A percentile compares a stretch with the other conserved stretches of the same genome.
Evolutionary conservation across 495 filamentous ascomycete genomes (phyloP).

Genomic region (Penicillium antarcticum): DNA sequence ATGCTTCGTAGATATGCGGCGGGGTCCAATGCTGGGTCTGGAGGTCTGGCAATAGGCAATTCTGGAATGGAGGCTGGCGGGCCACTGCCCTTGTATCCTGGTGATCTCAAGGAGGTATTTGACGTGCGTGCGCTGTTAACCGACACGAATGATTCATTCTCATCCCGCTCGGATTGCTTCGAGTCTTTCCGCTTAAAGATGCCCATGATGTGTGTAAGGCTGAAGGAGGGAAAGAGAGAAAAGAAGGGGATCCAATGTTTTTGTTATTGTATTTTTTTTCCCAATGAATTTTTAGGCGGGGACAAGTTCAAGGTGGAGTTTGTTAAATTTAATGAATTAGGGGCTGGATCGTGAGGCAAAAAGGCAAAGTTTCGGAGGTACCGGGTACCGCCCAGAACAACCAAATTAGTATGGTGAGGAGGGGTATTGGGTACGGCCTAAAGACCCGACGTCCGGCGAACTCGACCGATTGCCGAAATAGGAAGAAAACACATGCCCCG

Average conservation of each 20-base stretch:
- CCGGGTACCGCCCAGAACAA: neutral
- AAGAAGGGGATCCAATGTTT: conserved; percentile 4
- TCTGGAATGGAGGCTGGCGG: conserved; percentile 52
- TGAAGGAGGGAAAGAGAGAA: neutral
- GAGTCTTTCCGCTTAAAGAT: conserved; percentile 62
- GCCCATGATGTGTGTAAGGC: conserved; percentile 45
- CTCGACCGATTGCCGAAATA: conserved; percentile 2
- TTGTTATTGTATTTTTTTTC: neutral
- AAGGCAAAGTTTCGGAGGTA: neutral
- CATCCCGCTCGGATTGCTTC: conserved; percentile 49
- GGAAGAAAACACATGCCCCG: neutral
- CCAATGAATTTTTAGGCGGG: too few species aligned
- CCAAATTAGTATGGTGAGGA: neutral
- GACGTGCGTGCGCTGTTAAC: conserved; percentile 49
- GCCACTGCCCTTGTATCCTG: conserved; percentile 41
- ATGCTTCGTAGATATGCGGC: conserved; percentile 91
- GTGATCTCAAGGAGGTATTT: conserved; percentile 55
- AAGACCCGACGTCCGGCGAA: neutral
- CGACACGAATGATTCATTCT: conserved; percentile 44
- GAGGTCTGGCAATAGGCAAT: conserved; percentile 75
- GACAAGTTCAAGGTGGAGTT: neutral
- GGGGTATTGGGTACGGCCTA: neutral
- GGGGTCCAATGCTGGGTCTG: conserved; percentile 87
- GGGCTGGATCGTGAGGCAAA: neutral
- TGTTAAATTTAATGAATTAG: neutral